Evolutionary conservation across 257 asterid genomes (phyloP).

Genomic region (Lycium barbarum): DNA sequence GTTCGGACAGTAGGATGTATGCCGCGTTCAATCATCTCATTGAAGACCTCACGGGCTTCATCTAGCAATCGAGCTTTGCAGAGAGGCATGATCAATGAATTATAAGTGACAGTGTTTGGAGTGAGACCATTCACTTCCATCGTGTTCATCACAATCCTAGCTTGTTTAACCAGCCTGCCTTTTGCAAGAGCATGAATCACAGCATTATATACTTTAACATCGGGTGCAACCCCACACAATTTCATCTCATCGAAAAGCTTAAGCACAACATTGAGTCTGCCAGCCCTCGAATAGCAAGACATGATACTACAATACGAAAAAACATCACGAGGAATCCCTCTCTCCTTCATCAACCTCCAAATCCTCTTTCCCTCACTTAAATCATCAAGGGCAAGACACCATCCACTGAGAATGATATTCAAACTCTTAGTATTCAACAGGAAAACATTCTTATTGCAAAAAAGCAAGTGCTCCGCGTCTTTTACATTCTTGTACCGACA

Average conservation of each 20-base stretch:
- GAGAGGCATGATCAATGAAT: constrained; percentile 83
- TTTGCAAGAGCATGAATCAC: constrained; percentile 83
- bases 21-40: constrained; percentile 71
- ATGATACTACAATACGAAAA: constrained; percentile 71
- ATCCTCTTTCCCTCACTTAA: constrained; percentile 71
- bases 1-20: constrained; percentile 69
- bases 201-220: constrained; percentile 84
- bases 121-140: constrained; percentile 70
- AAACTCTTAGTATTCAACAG: constrained; percentile 80
- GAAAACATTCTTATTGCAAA: constrained; percentile 63
- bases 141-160: constrained; percentile 64
- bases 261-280: constrained; percentile 59
- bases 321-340: constrained; percentile 62
- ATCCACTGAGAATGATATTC: constrained; percentile 84
- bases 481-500: constrained; percentile 85
- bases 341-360: constrained; percentile 81
- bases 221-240: constrained; percentile 57
- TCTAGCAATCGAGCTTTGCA: constrained; percentile 57
- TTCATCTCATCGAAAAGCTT: constrained; percentile 73
- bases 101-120: constrained; percentile 70
- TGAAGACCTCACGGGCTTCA: constrained; percentile 63
- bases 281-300: constrained; percentile 72
- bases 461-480: constrained; percentile 84
- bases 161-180: constrained; percentile 70
- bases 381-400: constrained; percentile 77